Evolutionary conservation across 169 alveolate species (phyloP).

Genomic region (Plasmodium coatneyi): DNA sequence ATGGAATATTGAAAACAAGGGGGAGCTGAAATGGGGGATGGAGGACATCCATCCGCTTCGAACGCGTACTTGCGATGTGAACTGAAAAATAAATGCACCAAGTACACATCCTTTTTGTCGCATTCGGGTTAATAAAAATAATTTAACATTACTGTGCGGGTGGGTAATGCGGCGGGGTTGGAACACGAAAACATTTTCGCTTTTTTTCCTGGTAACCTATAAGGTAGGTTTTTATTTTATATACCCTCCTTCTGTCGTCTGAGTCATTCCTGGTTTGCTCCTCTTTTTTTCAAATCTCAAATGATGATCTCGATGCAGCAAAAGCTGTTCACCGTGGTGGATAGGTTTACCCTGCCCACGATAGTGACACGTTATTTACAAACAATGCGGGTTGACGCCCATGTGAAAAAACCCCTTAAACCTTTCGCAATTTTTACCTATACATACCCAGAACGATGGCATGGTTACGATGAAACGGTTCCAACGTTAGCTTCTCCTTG

Average conservation of each 20-base stretch:
- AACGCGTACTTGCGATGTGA: not conserved
- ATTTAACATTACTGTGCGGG: conserved; percentile 79
- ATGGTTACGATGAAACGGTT: conserved; percentile 98
- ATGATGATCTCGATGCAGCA: not conserved
- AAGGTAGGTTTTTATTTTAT: not conserved
- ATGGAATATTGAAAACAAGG: not conserved
- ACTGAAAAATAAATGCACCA: not conserved
- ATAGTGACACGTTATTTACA: not conserved
- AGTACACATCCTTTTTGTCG: conserved; percentile 64
- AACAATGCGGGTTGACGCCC: not conserved
- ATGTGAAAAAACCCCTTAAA: not conserved
- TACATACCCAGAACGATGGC: conserved; percentile 98
- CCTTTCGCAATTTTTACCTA: conserved; percentile 80
- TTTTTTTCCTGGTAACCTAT: not conserved
- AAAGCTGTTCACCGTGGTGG: not conserved
- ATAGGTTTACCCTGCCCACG: not conserved
- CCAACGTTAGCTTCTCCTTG: conserved; percentile 96
- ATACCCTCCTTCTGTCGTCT: not conserved
- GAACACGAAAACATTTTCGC: not conserved
- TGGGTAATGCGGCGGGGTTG: not conserved
- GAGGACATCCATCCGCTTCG: not conserved
- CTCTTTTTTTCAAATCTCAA: not conserved
- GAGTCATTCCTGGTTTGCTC: not conserved
- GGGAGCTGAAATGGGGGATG: not conserved
- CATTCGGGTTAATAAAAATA: conserved; percentile 77